These are phyloP conservation scores for Paramecium pentaurelia DNA, from an alignment of 73 alveolate genomes.

Conservation along the genomic window DNA sequence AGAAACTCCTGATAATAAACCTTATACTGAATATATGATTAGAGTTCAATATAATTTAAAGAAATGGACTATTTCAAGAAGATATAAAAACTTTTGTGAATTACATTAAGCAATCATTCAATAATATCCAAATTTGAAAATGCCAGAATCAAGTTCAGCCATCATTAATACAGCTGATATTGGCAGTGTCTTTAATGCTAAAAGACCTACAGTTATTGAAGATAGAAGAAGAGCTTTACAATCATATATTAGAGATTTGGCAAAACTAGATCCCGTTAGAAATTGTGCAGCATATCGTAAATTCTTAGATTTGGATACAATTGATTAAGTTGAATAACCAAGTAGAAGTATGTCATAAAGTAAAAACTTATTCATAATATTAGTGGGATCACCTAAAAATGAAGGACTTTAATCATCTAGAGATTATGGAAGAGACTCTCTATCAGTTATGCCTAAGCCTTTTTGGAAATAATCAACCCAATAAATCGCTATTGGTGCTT, in stretches of 20 bases:
- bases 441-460: background rate
- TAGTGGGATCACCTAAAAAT: conserved; percentile 42
- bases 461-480: conserved; percentile 16
- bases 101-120: conserved; percentile 60
- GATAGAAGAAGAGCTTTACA: conserved; percentile 59
- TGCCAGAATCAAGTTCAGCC: conserved; percentile 62
- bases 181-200: conserved; percentile 53
- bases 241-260: conserved; percentile 50
- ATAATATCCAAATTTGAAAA: conserved; percentile 46
- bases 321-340: conserved; percentile 7
- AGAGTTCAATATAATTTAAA: conserved; percentile 62
- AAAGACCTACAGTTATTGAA: conserved; percentile 61
- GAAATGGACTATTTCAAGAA: conserved; percentile 73
- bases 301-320: conserved; percentile 50
- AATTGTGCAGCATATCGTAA: conserved; percentile 44
- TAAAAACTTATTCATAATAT: background rate
- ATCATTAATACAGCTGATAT: conserved; percentile 60
- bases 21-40: conserved; percentile 84
- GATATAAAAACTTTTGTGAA: conserved; percentile 74
- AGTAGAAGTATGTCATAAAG: conserved; percentile 45
- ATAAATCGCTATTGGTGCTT: background rate
- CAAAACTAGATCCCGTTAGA: conserved; percentile 54
- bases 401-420: conserved; percentile 25
- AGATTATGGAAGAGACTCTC: conserved; percentile 44
- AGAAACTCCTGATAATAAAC: conserved; percentile 67